phyloP scores from a whole-genome alignment of 768 basidiomycete species.

The Flagelloscypha sp. region DNA sequence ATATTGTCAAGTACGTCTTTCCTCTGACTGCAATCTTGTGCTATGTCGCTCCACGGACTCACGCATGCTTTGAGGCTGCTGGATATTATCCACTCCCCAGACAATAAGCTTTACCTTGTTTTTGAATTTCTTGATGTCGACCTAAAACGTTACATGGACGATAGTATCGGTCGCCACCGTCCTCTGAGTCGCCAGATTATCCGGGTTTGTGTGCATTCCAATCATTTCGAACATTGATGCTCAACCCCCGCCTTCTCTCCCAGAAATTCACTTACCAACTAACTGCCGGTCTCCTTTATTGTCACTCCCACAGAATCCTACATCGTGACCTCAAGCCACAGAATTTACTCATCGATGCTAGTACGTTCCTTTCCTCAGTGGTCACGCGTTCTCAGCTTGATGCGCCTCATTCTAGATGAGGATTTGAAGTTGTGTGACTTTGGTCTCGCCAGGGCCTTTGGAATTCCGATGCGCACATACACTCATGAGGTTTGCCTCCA shows the following conservation, averaged over 20 bases:
- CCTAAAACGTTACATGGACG: conserved; percentile 95
- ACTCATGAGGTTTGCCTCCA: conserved; percentile 77
- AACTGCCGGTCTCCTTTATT: conserved; percentile 83
- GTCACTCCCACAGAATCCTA: conserved; percentile 93
- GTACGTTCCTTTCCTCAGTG: too few relatives aligned
- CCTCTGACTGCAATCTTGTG: conserved; percentile 1
- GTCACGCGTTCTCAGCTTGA: too few relatives aligned
- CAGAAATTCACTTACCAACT: conserved; percentile 98
- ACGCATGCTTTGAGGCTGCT: conserved; percentile 51
- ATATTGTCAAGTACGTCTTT: conserved; percentile 75
- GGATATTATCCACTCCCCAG: conserved; percentile 95
- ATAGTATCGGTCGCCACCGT: conserved; percentile 59
- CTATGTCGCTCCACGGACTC: conserved; percentile 2
- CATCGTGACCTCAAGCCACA: conserved; percentile 96
- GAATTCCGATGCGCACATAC: conserved; percentile 98
- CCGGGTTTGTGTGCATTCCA: conserved; percentile 54
- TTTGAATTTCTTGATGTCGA: conserved; percentile 98
- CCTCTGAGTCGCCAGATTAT: conserved; percentile 68
- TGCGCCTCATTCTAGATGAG: too few relatives aligned
- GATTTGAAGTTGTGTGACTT: conserved; percentile 97
- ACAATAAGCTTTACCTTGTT: conserved; percentile 95
- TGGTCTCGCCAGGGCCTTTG: conserved; percentile 92
- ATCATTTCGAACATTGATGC: conserved; percentile 9
- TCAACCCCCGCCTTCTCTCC: conserved; percentile 10
- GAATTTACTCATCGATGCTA: conserved; percentile 90